A percentile compares a stretch with the other conserved stretches of the same genome.
Conservation (phyloP, 2,329 filamentous ascomycete genomes). For the Penicillium carneum region DNA sequence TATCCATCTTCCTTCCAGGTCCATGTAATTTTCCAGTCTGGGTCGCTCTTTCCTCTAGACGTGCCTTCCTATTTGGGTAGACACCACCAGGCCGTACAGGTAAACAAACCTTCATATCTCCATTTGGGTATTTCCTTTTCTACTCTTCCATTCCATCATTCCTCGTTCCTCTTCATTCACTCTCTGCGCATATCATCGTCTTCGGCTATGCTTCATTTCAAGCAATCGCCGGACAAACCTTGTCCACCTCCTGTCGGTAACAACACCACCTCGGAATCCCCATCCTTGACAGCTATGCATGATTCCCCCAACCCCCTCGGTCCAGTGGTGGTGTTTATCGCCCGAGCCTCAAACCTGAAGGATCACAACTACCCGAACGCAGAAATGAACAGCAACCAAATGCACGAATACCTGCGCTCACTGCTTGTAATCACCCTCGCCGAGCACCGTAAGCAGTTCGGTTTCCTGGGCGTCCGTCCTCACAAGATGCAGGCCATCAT, state of each 20-base stretch:
- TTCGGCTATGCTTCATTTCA: not conserved
- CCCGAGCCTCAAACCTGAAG: not conserved
- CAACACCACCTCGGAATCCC: not conserved
- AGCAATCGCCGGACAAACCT: not conserved
- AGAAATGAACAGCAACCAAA: not conserved
- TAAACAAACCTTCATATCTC: not conserved
- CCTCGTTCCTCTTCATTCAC: not conserved
- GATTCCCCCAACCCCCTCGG: not conserved
- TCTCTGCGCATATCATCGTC: not conserved
- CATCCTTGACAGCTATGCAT: not conserved
- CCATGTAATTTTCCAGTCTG: not conserved
- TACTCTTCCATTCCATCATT: not conserved
- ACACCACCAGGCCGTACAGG: not conserved
- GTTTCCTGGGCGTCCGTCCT: slow-evolving; percentile 2
- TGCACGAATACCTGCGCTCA: slow-evolving; percentile 16
- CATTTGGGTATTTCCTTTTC: not conserved
- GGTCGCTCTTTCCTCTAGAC: not conserved
- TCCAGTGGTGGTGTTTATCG: slow-evolving; percentile 13
- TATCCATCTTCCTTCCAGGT: not conserved
- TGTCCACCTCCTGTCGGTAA: not conserved
- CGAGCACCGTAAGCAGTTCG: slow-evolving; percentile 15
- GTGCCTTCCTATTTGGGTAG: not conserved
- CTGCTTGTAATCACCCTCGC: slow-evolving; percentile 3
- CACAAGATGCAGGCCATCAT: slow-evolving; percentile 15
- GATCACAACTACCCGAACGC: slow-evolving; percentile 3